Evolutionary conservation across 345 rosid genomes (phyloP).

Genomic region (Pistacia atlantica): DNA sequence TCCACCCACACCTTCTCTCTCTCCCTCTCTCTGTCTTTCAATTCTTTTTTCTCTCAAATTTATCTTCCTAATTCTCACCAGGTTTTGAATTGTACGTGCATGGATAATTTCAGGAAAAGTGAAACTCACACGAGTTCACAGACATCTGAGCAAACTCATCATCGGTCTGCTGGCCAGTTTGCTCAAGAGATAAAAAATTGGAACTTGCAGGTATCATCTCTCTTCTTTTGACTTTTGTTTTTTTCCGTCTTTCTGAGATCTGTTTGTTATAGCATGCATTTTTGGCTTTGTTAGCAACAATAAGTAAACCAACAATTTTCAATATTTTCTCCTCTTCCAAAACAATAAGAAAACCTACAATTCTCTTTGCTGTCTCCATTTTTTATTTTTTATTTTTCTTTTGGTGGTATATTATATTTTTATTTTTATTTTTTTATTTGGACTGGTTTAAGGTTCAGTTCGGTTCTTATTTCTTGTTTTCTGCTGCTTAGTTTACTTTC

Average conservation of each 20-base stretch:
- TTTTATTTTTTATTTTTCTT: conserved; percentile 3
- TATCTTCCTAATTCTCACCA: conserved; percentile 3
- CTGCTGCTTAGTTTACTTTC: neutral
- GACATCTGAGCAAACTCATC: conserved; percentile 22
- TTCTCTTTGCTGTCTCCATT: neutral
- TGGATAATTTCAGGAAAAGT: conserved; percentile 38
- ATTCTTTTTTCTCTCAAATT: neutral
- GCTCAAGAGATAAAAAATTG: conserved; percentile 32
- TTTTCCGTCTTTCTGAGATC: neutral
- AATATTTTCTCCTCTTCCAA: neutral
- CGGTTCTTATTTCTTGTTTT: neutral
- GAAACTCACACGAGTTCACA: conserved; percentile 33
- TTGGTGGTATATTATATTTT: conserved; percentile 5
- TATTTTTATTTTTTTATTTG: too few relatives aligned
- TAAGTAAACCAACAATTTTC: neutral
- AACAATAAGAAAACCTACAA: neutral
- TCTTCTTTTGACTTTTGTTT: neutral
- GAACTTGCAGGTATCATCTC: conserved; percentile 27
- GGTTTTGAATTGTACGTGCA: conserved; percentile 13
- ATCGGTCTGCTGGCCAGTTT: conserved; percentile 24
- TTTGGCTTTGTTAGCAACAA: neutral
- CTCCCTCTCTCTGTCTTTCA: neutral
- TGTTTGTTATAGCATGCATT: neutral
- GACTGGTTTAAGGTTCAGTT: neutral
- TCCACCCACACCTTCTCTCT: neutral